Base-by-base conservation (phyloP, 23 red algal species). In the Gracilaria gracilis region DNA sequence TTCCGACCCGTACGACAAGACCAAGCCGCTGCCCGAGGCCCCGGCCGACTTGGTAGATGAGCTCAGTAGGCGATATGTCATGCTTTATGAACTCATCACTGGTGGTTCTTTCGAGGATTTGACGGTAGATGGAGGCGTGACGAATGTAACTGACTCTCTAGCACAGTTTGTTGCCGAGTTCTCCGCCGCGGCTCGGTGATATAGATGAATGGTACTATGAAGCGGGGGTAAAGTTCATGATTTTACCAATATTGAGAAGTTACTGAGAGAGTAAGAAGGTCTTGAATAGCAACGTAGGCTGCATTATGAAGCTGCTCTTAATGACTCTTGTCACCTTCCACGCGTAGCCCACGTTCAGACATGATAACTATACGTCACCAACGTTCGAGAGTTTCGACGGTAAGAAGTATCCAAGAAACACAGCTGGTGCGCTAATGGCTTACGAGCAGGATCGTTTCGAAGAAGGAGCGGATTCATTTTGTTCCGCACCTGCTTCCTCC, bases 81-180 rank as follows among this genome's bases (percentile, higher is more conserved):
- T 96, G 97, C 91, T 99, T 40, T 96, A 99, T 73, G 94, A 99
- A 78, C 81, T 99, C 37, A 99, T 99, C 66, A 99, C 97, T 7
- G 91, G 91, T 54, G 61, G 94, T 53, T 74, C 76, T 79, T 99
- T 99, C 84, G 97, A 96, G 38, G 55, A 77, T 15, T 16, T 77
- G 38, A 69, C 58, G 24, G 20, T 83, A 31, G 59, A 67, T 71
- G 59, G 81, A 40, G 61, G 59, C 40, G 59, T 44, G 31, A 85
- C 61, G 39, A 71, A 69, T 29, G 59, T 85, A 19, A 69, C 81
- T 33, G 59, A 47, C 54, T 85, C 37, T 44, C 36, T 65, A 21
- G 25, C 58, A 19, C 57, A 66, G 61, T 51, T 38, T 6, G 81
- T 66, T n/a, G 81, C 44, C 23, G 65, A 67, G 38, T 31, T 67